Conservation (phyloP, 2,329 filamentous ascomycete species). For the Cordyceps militaris region DNA sequence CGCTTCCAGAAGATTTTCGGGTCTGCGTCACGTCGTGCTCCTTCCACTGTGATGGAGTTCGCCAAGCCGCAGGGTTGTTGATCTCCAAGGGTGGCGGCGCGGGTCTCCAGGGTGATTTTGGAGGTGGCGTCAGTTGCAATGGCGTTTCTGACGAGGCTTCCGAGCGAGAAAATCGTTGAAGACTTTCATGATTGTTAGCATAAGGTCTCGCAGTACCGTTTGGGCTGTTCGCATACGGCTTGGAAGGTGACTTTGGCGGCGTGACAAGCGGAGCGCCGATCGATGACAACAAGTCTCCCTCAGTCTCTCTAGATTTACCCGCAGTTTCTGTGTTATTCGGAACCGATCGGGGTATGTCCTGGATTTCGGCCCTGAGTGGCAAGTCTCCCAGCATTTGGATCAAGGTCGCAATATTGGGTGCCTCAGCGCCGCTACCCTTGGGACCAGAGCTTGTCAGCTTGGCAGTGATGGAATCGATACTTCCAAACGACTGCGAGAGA, state of each 20-base stretch:
- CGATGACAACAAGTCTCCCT: not conserved
- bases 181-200: not conserved
- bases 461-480: constrained; percentile 1
- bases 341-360: not conserved
- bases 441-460: not conserved
- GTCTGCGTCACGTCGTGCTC: not conserved
- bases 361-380: not conserved
- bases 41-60: constrained; percentile 9
- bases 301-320: not conserved
- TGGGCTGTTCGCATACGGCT: constrained; percentile 20
- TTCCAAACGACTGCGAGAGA: constrained; percentile 7
- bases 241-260: constrained; percentile 24
- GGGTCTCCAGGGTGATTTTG: constrained; percentile 14
- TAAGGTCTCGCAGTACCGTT: not conserved
- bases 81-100: not conserved
- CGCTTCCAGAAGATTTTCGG: not conserved
- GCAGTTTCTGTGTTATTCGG: not conserved
- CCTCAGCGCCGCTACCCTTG: not conserved
- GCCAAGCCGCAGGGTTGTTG: constrained; percentile 14
- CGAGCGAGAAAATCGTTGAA: too few species aligned
- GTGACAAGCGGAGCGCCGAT: constrained; percentile 22
- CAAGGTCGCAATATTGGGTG: constrained; percentile 2
- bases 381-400: constrained; percentile 6
- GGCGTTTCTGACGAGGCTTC: not conserved
- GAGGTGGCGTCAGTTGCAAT: constrained; percentile 8